Evolutionary conservation across 441 rosid genomes (phyloP).

Genomic region (Hypseocharis bilobata): DNA sequence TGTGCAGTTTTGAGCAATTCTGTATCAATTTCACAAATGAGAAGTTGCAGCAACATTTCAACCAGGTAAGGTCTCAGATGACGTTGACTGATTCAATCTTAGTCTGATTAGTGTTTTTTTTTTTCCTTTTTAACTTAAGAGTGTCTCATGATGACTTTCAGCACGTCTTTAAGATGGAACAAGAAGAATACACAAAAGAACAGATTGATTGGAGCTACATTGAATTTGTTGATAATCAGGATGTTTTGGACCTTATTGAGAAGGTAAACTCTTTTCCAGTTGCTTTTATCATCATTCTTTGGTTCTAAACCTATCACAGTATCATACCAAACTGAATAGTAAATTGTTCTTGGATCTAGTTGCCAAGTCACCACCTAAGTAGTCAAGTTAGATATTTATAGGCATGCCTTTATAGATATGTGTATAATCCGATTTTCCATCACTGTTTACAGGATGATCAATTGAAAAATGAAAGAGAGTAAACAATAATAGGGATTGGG

Average conservation of each 20-base stretch:
- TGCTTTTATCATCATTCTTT: neutral
- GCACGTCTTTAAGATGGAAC: constrained; percentile 99
- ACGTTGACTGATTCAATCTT: constrained; percentile 4
- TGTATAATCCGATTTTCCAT: no score
- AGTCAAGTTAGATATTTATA: no score
- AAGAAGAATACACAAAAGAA: constrained; percentile 94
- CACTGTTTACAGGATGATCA: no score
- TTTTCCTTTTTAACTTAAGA: constrained; percentile 22
- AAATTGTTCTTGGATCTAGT: no score
- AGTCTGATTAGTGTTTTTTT: constrained; percentile 4
- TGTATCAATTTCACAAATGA: constrained; percentile 96
- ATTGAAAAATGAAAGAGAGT: no score
- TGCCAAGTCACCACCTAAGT: no score
- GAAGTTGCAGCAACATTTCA: constrained; percentile 97
- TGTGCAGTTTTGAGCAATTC: constrained; percentile 88
- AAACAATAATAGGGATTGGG: no score
- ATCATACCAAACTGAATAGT: no score
- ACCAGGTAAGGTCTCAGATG: constrained; percentile 50
- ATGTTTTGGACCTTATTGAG: constrained; percentile 90
- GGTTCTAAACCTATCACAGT: neutral
- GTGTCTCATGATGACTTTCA: constrained; percentile 30
- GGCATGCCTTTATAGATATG: no score
- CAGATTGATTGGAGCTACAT: constrained; percentile 93
- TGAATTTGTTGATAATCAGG: constrained; percentile 96
- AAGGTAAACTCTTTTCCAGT: constrained; percentile 40